Percentiles rank a stretch among this genome's conserved stretches.
Conservation (phyloP, 2,329 filamentous ascomycete genomes). For the Cordyceps militaris region DNA sequence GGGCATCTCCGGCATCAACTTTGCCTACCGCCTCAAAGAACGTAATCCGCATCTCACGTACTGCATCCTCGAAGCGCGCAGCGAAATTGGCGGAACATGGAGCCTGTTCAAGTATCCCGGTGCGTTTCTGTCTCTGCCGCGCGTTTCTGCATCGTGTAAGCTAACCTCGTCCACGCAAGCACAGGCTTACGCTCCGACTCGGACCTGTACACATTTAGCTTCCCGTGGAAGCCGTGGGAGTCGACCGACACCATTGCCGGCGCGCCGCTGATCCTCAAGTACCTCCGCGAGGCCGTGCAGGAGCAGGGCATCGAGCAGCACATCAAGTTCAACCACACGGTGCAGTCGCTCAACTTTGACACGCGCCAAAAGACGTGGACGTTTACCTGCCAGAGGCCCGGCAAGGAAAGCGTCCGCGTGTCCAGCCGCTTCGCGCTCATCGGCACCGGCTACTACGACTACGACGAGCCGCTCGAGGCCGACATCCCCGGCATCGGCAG, state of each 20-base stretch:
- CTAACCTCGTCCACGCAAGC: not conserved
- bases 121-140: not conserved
- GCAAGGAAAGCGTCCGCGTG: slow-evolving; percentile 26
- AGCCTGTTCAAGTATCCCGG: slow-evolving; percentile 65
- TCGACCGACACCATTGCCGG: slow-evolving; percentile 35
- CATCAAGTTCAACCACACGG: slow-evolving; percentile 44
- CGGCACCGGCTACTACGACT: slow-evolving; percentile 65
- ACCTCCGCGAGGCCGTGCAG: slow-evolving; percentile 45
- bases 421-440: slow-evolving; percentile 50
- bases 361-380: slow-evolving; percentile 50
- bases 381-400: slow-evolving; percentile 24
- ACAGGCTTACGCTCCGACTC: slow-evolving; percentile 60
- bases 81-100: slow-evolving; percentile 69
- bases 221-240: slow-evolving; percentile 66
- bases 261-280: slow-evolving; percentile 46
- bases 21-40: slow-evolving; percentile 58
- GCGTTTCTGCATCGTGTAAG: not conserved
- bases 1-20: slow-evolving; percentile 68
- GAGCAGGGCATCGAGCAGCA: slow-evolving; percentile 45
- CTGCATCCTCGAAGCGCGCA: slow-evolving; percentile 60
- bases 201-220: slow-evolving; percentile 54
- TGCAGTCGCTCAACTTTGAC: slow-evolving; percentile 46
- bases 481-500: slow-evolving; percentile 59
- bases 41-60: slow-evolving; percentile 50
- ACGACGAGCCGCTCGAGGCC: slow-evolving; percentile 52